These are phyloP conservation scores for Coniferiporia weirii DNA, from an alignment of 1,284 basidiomycete genomes.

Conservation along the genomic window DNA sequence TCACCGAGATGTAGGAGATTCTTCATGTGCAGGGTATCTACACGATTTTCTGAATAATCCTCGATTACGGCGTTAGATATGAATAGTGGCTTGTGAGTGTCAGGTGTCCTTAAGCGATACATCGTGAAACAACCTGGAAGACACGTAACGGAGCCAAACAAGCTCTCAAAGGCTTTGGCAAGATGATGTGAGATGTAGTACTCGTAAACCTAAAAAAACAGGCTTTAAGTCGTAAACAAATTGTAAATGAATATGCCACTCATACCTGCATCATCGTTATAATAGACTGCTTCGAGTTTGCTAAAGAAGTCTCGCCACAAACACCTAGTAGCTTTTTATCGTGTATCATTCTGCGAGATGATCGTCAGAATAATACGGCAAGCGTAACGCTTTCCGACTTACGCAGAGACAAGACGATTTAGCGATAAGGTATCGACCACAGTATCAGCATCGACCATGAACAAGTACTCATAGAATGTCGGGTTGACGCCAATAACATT, in stretches of 20 bases:
- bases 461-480: slow-evolving; percentile 95
- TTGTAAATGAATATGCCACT: slow-evolving; percentile 8
- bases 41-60: slow-evolving; percentile 94
- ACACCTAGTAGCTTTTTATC: slow-evolving; percentile 93
- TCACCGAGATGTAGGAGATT: slow-evolving; percentile 95
- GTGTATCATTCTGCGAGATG: slow-evolving; percentile 66
- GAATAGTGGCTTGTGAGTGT: slow-evolving; percentile 85
- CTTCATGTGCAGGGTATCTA: slow-evolving; percentile 97
- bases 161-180: slow-evolving; percentile 94
- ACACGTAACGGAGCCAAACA: slow-evolving; percentile 98
- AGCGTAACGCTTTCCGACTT: slow-evolving; percentile 30
- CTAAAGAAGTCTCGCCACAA: slow-evolving; percentile 88
- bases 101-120: slow-evolving; percentile 88
- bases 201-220: slow-evolving; percentile 72
- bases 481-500: slow-evolving; percentile 99
- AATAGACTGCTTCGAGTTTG: slow-evolving; percentile 89
- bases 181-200: slow-evolving; percentile 98
- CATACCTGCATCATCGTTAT: slow-evolving; percentile 96
- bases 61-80: slow-evolving; percentile 86
- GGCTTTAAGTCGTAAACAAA: slow-evolving; percentile 14
- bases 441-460: slow-evolving; percentile 98
- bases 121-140: slow-evolving; percentile 97
- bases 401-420: slow-evolving; percentile 90
- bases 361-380: slow-evolving; percentile 17
- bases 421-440: slow-evolving; percentile 82